A percentile compares a stretch with the other conserved stretches of the same genome.
phyloP scores from a whole-genome alignment of 495 filamentous ascomycete genomes.

The Penicillium paradoxum region DNA sequence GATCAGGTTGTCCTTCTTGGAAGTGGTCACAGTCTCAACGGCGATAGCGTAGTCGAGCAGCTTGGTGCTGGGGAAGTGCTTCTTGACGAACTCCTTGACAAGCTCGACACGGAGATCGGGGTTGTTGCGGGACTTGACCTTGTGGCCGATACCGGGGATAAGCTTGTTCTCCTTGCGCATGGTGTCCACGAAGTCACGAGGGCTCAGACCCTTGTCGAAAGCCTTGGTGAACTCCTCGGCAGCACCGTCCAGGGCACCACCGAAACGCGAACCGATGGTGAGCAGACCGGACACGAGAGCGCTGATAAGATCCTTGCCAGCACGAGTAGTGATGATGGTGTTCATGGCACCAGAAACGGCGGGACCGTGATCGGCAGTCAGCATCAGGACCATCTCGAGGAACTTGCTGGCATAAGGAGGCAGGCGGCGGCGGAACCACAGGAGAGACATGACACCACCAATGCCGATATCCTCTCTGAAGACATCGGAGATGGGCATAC shows the following conservation, averaged over 20 bases:
- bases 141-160: slow-evolving; percentile 97
- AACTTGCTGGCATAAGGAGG: slow-evolving; percentile 96
- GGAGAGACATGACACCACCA: slow-evolving; percentile 97
- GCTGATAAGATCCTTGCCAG: slow-evolving; percentile 96
- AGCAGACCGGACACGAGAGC: slow-evolving; percentile 93
- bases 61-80: slow-evolving; percentile 94
- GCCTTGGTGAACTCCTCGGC: slow-evolving; percentile 98
- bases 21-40: slow-evolving; percentile 95
- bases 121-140: slow-evolving; percentile 99
- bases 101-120: slow-evolving; percentile 98
- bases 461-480: slow-evolving; percentile 99
- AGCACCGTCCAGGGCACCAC: slow-evolving; percentile 95
- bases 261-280: slow-evolving; percentile 96
- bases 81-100: slow-evolving; percentile 96
- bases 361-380: slow-evolving; percentile 97
- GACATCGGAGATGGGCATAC: slow-evolving; percentile 98
- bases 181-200: slow-evolving; percentile 96
- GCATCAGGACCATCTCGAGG: slow-evolving; percentile 99
- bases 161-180: slow-evolving; percentile 99
- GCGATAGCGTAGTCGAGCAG: slow-evolving; percentile 97
- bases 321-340: slow-evolving; percentile 99
- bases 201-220: slow-evolving; percentile 95
- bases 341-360: slow-evolving; percentile 99
- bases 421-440: slow-evolving; percentile 99
- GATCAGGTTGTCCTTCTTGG: slow-evolving; percentile 99